These are phyloP conservation scores for Diaporthe australafricana DNA, from an alignment of 2,329 filamentous ascomycete species.

Conservation along the genomic window DNA sequence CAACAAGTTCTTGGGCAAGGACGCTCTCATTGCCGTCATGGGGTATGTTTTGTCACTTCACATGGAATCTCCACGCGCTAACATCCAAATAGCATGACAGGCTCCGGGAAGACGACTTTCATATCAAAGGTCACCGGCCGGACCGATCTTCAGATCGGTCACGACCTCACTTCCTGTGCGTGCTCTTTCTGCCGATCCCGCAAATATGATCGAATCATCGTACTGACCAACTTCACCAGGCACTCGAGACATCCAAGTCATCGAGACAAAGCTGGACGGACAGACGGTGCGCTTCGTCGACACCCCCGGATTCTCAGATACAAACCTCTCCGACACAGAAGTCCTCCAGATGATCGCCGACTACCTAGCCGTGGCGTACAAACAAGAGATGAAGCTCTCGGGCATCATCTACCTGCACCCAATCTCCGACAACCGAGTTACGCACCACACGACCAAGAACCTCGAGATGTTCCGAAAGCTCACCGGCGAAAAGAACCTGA, in stretches of 20 bases:
- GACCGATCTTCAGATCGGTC: constrained; percentile 47
- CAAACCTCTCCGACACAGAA: constrained; percentile 54
- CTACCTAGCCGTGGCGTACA: constrained; percentile 50
- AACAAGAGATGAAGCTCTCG: constrained; percentile 47
- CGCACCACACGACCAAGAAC: constrained; percentile 52
- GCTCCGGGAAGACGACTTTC: constrained; percentile 52
- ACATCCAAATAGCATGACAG: constrained; percentile 46
- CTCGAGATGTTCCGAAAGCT: constrained; percentile 58
- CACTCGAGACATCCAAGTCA: constrained; percentile 45
- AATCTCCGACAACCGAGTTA: constrained; percentile 55
- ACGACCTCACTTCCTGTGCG: constrained; percentile 48
- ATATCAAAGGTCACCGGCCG: constrained; percentile 50
- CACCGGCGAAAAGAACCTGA: constrained; percentile 52
- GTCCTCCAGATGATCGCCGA: constrained; percentile 55
- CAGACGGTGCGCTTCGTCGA: constrained; percentile 52
- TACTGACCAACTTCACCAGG: constrained; percentile 38
- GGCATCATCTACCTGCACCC: constrained; percentile 60
- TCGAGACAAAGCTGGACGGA: constrained; percentile 45
- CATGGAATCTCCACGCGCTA: not conserved
- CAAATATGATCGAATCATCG: not conserved
- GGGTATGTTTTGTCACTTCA: constrained; percentile 35
- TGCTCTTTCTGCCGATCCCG: not conserved
- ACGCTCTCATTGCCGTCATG: constrained; percentile 42
- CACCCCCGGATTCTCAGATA: constrained; percentile 62
- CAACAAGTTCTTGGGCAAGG: constrained; percentile 36